Conservation (phyloP, 2,329 filamentous ascomycete genomes). For the Exophiala sp. region DNA sequence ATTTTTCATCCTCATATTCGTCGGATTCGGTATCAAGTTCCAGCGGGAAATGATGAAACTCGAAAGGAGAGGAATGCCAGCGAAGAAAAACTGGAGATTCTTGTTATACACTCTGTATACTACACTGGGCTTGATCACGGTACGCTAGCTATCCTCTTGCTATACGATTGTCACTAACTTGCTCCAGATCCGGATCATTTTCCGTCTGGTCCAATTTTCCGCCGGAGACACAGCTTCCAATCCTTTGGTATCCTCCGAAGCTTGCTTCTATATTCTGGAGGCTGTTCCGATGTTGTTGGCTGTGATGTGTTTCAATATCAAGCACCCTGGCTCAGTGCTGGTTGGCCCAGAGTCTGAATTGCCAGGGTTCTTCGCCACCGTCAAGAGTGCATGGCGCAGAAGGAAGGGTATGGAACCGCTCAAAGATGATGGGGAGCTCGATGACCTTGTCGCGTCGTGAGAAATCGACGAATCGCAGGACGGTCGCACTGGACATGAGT, state of each 20-base stretch:
- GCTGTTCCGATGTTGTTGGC: conserved; percentile 38
- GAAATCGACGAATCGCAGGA: not conserved
- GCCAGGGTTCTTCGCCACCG: not conserved
- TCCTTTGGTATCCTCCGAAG: conserved; percentile 50
- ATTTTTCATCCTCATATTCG: conserved; percentile 50
- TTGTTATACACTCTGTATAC: conserved; percentile 52
- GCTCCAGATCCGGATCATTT: conserved; percentile 48
- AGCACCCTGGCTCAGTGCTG: not conserved
- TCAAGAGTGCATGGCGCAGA: not conserved
- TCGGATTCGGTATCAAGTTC: conserved; percentile 40
- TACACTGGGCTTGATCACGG: conserved; percentile 48
- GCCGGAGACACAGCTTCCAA: conserved; percentile 49
- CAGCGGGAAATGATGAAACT: conserved; percentile 32
- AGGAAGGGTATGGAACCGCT: not conserved
- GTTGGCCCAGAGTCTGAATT: not conserved
- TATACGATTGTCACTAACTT: not conserved
- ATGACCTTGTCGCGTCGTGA: not conserved
- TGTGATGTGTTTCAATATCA: conserved; percentile 22
- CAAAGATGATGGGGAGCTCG: not conserved
- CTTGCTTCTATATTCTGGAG: conserved; percentile 40
- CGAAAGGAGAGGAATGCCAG: conserved; percentile 28
- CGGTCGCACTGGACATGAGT: not conserved
- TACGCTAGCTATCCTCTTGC: conserved; percentile 10
- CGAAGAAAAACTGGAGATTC: not conserved
- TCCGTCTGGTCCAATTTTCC: conserved; percentile 58